Conservation (phyloP, 371 early-diverging fungal genomes). For the Thermomucor indicae-seudaticae region DNA sequence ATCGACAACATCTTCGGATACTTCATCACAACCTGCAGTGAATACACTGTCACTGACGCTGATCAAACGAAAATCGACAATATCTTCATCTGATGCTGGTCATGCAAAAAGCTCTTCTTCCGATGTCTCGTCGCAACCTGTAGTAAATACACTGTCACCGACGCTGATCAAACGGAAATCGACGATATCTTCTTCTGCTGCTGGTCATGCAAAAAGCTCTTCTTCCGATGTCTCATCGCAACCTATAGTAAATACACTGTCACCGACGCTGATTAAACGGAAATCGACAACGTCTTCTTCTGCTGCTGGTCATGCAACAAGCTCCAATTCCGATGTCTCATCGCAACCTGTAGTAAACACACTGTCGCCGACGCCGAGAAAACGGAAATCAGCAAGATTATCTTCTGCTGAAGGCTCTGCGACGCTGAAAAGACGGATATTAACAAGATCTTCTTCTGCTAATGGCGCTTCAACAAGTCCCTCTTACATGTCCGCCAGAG, state of each 20-base stretch:
- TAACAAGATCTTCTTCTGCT: too few relatives aligned
- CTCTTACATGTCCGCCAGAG: too few relatives aligned
- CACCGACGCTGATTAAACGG: too few relatives aligned
- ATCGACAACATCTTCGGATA: not conserved
- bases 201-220: too few relatives aligned
- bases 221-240: not conserved
- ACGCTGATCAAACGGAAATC: not conserved
- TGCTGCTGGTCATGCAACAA: too few relatives aligned
- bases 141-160: not conserved
- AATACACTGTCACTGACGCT: not conserved
- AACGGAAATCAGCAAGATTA: too few relatives aligned
- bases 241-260: not conserved
- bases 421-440: too few relatives aligned
- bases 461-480: too few relatives aligned
- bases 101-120: too few relatives aligned
- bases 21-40: not conserved
- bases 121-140: not conserved
- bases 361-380: not conserved
- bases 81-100: too few relatives aligned
- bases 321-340: too few relatives aligned
- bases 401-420: too few relatives aligned
- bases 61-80: not conserved
- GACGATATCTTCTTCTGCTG: not conserved
- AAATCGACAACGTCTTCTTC: not conserved
- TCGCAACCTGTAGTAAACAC: not conserved